Base-by-base conservation (phyloP, 495 filamentous ascomycete species). In the Penicillium samsonianum region DNA sequence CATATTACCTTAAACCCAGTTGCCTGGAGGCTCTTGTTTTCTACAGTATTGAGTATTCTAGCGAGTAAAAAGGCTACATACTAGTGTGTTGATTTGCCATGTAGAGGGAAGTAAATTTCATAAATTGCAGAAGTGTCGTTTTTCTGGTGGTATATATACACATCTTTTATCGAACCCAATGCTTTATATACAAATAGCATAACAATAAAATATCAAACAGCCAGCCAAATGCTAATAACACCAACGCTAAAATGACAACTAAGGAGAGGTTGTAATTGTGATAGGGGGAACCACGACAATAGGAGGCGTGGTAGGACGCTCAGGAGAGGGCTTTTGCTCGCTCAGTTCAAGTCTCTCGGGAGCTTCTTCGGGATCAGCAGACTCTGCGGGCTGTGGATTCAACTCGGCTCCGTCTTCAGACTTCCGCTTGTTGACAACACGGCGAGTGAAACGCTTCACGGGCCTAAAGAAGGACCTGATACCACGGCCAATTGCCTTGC, bases 211-310 rank as follows among this genome's bases (percentile, higher is more conserved):
- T 28, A 46, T 37, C 30, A 46, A 19, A 37, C 26, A 55, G 31
- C 19, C 41, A 47, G 1, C 42, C 22, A 38, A 46, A 47, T 11
- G 19, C 49, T 40, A 40, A 55, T 35, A 45, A 55, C 53, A 30
- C 40, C 17, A 47, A 47, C 53, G 53, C 53, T 55, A 42, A 45
- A 53, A 53, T 45, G 10, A 35, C 25, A 48, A 48, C 37, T 31
- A 65, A 57, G 59, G 69, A 50, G 73, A 73, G 17, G 53, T 65
- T 30, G 73, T 76, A 45, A 76, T 71, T 4, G 69, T 73, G 30
- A 76, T 76, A 0, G 73, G 72, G 37, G 73, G 73, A 11, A 73
- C 71, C 16, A 61, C 50, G 19, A 69, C 58, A 19, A 61, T 38
- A 7, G 61, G 46, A 40, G 66, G 61, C 5, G 69, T 63, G 23